Base-by-base conservation (phyloP, 179 eudicot species). In the Spinacia oleracea region DNA sequence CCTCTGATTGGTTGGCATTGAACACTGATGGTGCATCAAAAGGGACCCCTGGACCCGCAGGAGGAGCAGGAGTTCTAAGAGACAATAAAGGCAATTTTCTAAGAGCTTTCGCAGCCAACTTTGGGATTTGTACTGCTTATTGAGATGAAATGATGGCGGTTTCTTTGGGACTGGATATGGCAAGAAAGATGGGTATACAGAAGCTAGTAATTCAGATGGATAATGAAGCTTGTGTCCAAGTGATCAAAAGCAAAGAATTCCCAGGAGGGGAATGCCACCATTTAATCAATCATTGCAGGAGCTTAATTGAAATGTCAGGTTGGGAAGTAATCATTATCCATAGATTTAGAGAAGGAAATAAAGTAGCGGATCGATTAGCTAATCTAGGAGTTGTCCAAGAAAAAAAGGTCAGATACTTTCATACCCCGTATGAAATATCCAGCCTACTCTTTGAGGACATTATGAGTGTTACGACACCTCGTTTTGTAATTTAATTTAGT, bases 261-360 rank as follows among this genome's bases (percentile, higher is more conserved):
- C 16, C 9, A 8, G 16, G 16, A 6, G 72, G 72, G 0, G 29
- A 69, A 6, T 12, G n/a, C 32, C 3, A 1, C 3, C 29, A 40
- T 1, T 40, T 69, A 5, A 6, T n/a, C 0, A 40, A 21, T 7
- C 18, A 42, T 1, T 18, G 27, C 4, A 4, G 71, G 6, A 35
- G 23, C 0, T 1, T 35, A 0, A 21, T 67, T 7, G 2, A 2
- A 5, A 0, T 0, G 0, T 2, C 0, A 0, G 29, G 9, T 9
- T 69, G 72, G 72, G 18, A 3, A 3, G 8, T 69, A 1, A 9
- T 3, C 10, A 0, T 69, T 1, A 0, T 0, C 0, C 72, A 69
- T 21, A 9, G 23, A 4, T 69, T 40, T 6, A 2, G 51, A 1
- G 51, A 69, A 38, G 72, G 16, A 2, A 69, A 69, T 12, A 23